Base-by-base conservation (phyloP, 2,329 filamentous ascomycete species). In the Emericellopsis atlantica region DNA sequence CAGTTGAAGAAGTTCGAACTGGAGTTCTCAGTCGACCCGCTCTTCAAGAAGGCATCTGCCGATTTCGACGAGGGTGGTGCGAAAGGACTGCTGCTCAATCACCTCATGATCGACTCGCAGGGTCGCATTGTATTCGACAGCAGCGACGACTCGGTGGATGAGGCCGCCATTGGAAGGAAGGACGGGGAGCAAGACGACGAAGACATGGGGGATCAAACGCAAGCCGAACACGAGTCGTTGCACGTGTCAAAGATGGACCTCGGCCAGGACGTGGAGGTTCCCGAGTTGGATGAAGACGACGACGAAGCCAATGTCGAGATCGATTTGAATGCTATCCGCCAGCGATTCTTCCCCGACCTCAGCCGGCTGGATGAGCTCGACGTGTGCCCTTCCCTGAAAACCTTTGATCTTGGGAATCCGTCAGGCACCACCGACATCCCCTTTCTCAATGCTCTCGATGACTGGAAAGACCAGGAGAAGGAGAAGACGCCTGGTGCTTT, bases 31-130 rank as follows among this genome's bases (percentile, higher is more conserved):
- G 90, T 98, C 5, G 92, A 98, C 55, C 92, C 92, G 3, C 65
- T 98, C n/a, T 98, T 98, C 74, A 98, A 98, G 57, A 98, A 98
- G 56, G 90, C 90, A 1, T 94, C 90, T 6, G 92, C 92, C 35
- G 92, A 98, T 64, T 98, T 98, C 49, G 92, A 98, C 56, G 92
- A 98, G 64, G 92, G 92, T 16, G 92, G 92, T 43, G 92, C 92
- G 43, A 98, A 96, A 61, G 92, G 92, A 16, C 70, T 98, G 34
- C 70, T 98, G 16, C 72, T 98, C 26, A 98, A 98, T 55, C 90
- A 98, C 60, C 70, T 98, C n/a, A 86, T 90, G 55, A 95, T 98
- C 48, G 92, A 98, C 59, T 76, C 78, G 2, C 79, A 87, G 48
- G 92, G 92, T 34, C 78, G 90, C 31, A 98, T 98, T 46, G 89